These are phyloP conservation scores for Diaporthe ilicicola DNA, from an alignment of 2,329 filamentous ascomycete species.

Conservation along the genomic window DNA sequence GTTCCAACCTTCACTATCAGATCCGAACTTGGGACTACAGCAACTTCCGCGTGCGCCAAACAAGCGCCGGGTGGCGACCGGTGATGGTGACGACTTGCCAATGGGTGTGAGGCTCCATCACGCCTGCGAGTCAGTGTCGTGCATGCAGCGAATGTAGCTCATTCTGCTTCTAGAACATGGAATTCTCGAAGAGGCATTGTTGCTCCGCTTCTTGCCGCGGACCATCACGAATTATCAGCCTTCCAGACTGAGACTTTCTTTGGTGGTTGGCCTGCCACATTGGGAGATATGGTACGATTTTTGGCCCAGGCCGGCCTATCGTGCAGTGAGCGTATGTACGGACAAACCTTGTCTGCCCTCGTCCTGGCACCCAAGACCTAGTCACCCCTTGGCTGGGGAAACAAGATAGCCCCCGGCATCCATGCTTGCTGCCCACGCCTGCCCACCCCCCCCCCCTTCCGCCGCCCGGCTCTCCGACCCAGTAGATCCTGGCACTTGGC, in stretches of 20 bases:
- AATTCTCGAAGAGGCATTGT: neutral
- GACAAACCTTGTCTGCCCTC: conserved; percentile 9
- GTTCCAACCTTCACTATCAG: conserved; percentile 7
- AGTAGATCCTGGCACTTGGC: neutral
- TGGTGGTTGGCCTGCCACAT: conserved; percentile 10
- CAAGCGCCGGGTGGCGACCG: neutral
- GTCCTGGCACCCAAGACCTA: neutral
- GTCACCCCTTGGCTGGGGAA: neutral
- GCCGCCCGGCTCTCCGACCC: neutral
- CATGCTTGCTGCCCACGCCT: neutral
- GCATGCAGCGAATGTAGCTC: conserved; percentile 2
- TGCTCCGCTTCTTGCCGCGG: neutral
- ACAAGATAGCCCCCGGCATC: no score
- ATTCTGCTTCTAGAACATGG: conserved; percentile 2
- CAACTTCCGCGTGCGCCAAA: neutral
- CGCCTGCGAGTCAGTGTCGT: conserved; percentile 11
- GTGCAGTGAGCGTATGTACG: neutral
- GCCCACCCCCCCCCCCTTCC: neutral
- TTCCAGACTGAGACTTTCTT: conserved; percentile 7
- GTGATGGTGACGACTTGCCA: neutral
- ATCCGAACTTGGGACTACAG: neutral
- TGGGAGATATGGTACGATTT: conserved; percentile 17
- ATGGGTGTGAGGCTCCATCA: neutral
- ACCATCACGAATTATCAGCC: conserved; percentile 8
- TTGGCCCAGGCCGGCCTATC: conserved; percentile 12